Percentiles rank a stretch among this genome's conserved stretches.
Conservation (phyloP, 2,329 filamentous ascomycete species). For the Chaetoscypha palmicola region DNA sequence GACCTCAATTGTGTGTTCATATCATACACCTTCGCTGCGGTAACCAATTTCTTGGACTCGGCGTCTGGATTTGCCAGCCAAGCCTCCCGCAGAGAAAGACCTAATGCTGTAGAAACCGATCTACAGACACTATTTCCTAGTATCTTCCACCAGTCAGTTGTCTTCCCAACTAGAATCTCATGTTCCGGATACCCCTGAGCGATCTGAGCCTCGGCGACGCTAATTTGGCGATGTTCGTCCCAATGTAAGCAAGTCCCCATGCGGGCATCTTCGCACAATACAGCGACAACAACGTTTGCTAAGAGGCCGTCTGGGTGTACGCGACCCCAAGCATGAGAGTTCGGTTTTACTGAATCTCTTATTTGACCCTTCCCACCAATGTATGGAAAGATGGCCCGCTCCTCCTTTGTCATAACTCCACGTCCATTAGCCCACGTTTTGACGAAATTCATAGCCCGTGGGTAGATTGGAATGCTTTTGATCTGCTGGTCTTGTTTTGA, state of each 20-base stretch:
- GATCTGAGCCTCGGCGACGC: slow-evolving; percentile 58
- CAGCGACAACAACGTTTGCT: slow-evolving; percentile 53
- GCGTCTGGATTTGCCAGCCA: slow-evolving; percentile 33
- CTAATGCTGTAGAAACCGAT: slow-evolving; percentile 59
- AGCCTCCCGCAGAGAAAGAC: slow-evolving; percentile 55
- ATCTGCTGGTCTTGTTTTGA: slow-evolving; percentile 35
- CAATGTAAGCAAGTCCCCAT: slow-evolving; percentile 56
- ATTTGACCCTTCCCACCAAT: slow-evolving; percentile 19
- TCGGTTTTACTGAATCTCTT: slow-evolving; percentile 16
- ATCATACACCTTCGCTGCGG: too few species aligned
- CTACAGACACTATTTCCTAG: slow-evolving; percentile 73
- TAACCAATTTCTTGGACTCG: too few species aligned
- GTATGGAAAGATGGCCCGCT: slow-evolving; percentile 36
- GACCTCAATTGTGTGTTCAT: too few species aligned
- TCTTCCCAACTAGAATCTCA: slow-evolving; percentile 59
- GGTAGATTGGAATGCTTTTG: slow-evolving; percentile 51
- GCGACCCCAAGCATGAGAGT: slow-evolving; percentile 41
- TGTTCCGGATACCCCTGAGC: slow-evolving; percentile 65
- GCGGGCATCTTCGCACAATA: slow-evolving; percentile 46
- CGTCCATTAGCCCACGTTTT: slow-evolving; percentile 38
- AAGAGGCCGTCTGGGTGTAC: slow-evolving; percentile 47
- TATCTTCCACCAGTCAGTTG: slow-evolving; percentile 52
- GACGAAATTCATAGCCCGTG: slow-evolving; percentile 46
- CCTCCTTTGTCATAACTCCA: slow-evolving; percentile 33
- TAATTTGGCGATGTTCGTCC: slow-evolving; percentile 53